Percentiles rank a stretch among this genome's conserved stretches.
These are phyloP conservation scores for Neurospora terricola DNA, from an alignment of 495 filamentous ascomycete genomes.

Conservation along the genomic window DNA sequence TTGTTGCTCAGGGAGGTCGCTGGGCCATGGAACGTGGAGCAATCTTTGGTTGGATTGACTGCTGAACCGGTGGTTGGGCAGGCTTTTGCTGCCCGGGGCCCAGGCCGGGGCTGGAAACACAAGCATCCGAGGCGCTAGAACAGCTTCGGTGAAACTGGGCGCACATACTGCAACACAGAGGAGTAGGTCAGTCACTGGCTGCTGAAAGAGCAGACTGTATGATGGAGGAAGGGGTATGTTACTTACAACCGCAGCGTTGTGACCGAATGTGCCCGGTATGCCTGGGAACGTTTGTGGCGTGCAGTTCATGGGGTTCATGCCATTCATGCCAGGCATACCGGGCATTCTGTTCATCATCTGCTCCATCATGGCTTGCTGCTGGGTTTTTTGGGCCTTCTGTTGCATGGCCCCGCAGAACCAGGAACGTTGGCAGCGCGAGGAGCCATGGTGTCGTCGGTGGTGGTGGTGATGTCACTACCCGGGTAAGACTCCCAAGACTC, in stretches of 20 bases:
- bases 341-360: slow-evolving; percentile 24
- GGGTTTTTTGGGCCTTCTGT: slow-evolving; percentile 32
- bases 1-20: neutral
- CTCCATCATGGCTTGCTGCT: slow-evolving; percentile 24
- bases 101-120: neutral
- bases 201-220: no score
- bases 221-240: no score
- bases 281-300: slow-evolving; percentile 19
- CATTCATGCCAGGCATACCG: slow-evolving; percentile 30
- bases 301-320: slow-evolving; percentile 27
- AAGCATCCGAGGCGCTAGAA: no score
- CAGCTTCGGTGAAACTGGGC: no score
- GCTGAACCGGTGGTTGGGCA: slow-evolving; percentile 20
- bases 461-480: neutral
- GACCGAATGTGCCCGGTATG: slow-evolving; percentile 15
- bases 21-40: neutral
- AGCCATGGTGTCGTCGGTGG: neutral
- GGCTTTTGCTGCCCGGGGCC: slow-evolving; percentile 19
- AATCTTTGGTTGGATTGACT: neutral
- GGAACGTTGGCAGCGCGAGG: neutral
- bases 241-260: no score
- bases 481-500: slow-evolving; percentile 23
- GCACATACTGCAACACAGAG: no score
- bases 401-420: slow-evolving; percentile 32
- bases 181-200: no score